Base-by-base conservation (phyloP, 2,329 filamentous ascomycete species). In the Colletotrichum australisinense region DNA sequence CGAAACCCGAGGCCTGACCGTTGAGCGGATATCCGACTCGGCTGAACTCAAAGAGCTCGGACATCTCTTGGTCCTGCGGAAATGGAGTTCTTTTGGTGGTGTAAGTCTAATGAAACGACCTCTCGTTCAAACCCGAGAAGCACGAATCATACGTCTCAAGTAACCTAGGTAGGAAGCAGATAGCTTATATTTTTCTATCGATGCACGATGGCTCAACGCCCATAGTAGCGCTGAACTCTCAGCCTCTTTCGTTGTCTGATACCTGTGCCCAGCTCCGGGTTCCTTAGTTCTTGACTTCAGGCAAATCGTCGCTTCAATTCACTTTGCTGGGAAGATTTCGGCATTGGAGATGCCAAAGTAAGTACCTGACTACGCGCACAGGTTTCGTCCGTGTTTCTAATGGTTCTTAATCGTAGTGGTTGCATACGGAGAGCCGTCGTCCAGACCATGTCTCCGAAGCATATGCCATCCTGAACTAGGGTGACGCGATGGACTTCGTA, bases 341-440 rank as follows among this genome's bases (percentile, higher is more conserved):
- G 1, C 78, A 80, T 71, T 76, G 69, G 76, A 70, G 49, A 2
- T 42, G 6, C 16, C 5, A 19, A 42, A 49, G 70, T 2, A 58
- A 78, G 7, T 49, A 30, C 26, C 35, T 69, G 19, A 78, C 75
- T n/a, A 28, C 75, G 79, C 16, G 77, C 77, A 12, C 49, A 74
- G 8, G 77, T 74, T 58, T 75, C 75, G 12, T 79, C 77, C 60
- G 64, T 78, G 4, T 69, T 69, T 35, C 75, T 79, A 69, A 78
- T 79, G 77, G 46, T 69, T 19, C 63, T 79, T 6, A 77, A 79
- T 57, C 77, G 78, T 14, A 78, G 77, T 1, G 76, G 76, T 11
- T 82, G 78, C 78, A 72, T 77, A 22, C 79, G 79, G 78, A 79
- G 76, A 1, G 64, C 78, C 4, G 70, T 80, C 3, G 76, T 82